Base-by-base conservation (phyloP, 139 green algal genomes). In the Asterochloris erici region DNA sequence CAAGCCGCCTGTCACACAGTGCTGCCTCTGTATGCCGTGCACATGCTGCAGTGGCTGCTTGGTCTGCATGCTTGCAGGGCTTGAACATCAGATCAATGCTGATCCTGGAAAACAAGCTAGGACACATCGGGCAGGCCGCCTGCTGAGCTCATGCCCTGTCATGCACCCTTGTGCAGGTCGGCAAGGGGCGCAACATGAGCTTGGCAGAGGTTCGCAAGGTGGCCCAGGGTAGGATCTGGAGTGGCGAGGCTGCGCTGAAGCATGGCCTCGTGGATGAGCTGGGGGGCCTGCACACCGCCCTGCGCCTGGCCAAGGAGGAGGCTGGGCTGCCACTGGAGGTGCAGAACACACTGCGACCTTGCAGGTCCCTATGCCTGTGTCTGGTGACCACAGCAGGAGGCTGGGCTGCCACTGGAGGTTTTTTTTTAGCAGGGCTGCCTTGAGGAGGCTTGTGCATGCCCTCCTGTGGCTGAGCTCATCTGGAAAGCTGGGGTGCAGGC, bases 191-290 rank as follows among this genome's bases (percentile, higher is more conserved):
- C 63, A 82, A 75, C 15, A 75, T 82, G 78, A 82, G 14, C 2
- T 12, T 70, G 61, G 16, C 29, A 19, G 23, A 80, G n/a, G 61
- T 62, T 28, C 63, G 63, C 2, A 26, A 74, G 63, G 82, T 88
- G 64, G 88, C 87, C 47, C 95, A 98, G 88, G 96, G 96, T 23
- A 87, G 96, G 0, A 94, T 99, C 71, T 99, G 96, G 96, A 93
- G 89, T 15, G 96, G 96, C 14, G 63, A 74, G 26, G 79, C 77
- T 12, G 96, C 96, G 0, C 73, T 91, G 21, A 28, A 91, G 63
- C 38, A 84, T 16, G 88, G 95, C 10, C 90, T 99, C 80, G 93
- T 99, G 10, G 96, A 99, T 85, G 85, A 87, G 1, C 69, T 98
- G 73, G 96, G 96, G 11, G 96, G 96, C 47, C 73, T 99, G n/a